A percentile compares a stretch with the other conserved stretches of the same genome.
Evolutionary conservation across 2,329 filamentous ascomycete species (phyloP).

Genomic region (Arthrobotrys sphaeroides): DNA sequence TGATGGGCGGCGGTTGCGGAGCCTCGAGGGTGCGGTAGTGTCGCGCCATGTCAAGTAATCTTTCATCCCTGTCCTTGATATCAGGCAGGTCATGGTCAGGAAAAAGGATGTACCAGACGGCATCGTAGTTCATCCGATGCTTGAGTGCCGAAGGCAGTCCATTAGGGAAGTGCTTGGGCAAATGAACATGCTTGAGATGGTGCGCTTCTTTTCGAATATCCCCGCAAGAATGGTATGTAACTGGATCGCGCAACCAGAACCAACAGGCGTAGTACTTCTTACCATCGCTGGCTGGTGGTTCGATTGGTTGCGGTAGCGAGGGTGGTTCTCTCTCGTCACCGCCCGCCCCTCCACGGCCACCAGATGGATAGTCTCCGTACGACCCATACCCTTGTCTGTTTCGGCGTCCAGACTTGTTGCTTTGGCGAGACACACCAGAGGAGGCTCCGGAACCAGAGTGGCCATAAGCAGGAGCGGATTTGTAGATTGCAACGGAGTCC

Average conservation of each 20-base stretch:
- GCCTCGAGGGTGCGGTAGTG: background rate
- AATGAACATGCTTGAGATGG: constrained; percentile 44
- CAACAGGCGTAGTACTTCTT: constrained; percentile 48
- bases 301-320: constrained; percentile 43
- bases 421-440: constrained; percentile 33
- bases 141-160: constrained; percentile 24
- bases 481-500: constrained; percentile 27
- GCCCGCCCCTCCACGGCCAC: constrained; percentile 17
- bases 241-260: constrained; percentile 47
- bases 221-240: constrained; percentile 36
- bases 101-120: constrained; percentile 39
- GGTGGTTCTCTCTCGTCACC: constrained; percentile 38
- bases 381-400: constrained; percentile 19
- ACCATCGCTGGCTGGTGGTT: constrained; percentile 36
- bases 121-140: constrained; percentile 39
- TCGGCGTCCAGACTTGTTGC: constrained; percentile 11
- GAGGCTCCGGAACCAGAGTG: constrained; percentile 17
- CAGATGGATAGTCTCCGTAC: constrained; percentile 8
- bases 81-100: constrained; percentile 1
- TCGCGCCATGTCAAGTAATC: constrained; percentile 34
- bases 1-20: background rate
- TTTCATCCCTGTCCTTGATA: constrained; percentile 35
- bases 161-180: constrained; percentile 31
- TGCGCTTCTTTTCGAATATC: constrained; percentile 45
- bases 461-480: constrained; percentile 12